Conservation (phyloP, 352 stramenopile genomes). For the Phytophthora colocasiae region DNA sequence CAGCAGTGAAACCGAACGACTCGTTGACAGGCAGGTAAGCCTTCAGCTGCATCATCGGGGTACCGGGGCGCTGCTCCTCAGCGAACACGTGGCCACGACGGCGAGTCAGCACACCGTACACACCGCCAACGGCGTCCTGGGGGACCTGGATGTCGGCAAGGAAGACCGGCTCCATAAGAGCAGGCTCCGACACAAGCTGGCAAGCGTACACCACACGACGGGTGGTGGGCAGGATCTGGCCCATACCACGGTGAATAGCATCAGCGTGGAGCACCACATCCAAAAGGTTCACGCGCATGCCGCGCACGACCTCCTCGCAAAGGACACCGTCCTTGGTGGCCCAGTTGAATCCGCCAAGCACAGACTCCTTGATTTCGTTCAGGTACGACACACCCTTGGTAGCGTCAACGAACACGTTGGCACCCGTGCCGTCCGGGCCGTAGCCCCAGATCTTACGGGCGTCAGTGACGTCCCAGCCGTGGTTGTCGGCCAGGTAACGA, state of each 20-base stretch:
- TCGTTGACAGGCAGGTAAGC: conserved; percentile 99
- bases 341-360: conserved; percentile 99
- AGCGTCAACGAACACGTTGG: conserved; percentile 99
- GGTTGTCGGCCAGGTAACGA: conserved; percentile 97
- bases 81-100: conserved; percentile 99
- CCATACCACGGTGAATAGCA: conserved; percentile 99
- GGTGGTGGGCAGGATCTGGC: conserved; percentile 99
- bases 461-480: conserved; percentile 98
- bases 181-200: conserved; percentile 94
- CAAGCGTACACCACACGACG: conserved; percentile 98
- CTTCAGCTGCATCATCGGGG: conserved; percentile 99
- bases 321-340: conserved; percentile 98
- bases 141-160: conserved; percentile 98
- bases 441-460: conserved; percentile 99
- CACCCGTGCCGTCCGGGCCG: conserved; percentile 97
- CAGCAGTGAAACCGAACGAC: conserved; percentile 99
- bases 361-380: conserved; percentile 99
- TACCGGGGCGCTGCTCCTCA: conserved; percentile 98
- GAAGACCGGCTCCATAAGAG: conserved; percentile 99
- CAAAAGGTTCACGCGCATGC: conserved; percentile 98
- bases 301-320: conserved; percentile 98
- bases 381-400: conserved; percentile 99
- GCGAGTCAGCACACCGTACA: conserved; percentile 99
- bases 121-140: conserved; percentile 98
- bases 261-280: conserved; percentile 99